Conservation (phyloP, 2,329 filamentous ascomycete genomes). For the Colletotrichum lindemuthianum region DNA sequence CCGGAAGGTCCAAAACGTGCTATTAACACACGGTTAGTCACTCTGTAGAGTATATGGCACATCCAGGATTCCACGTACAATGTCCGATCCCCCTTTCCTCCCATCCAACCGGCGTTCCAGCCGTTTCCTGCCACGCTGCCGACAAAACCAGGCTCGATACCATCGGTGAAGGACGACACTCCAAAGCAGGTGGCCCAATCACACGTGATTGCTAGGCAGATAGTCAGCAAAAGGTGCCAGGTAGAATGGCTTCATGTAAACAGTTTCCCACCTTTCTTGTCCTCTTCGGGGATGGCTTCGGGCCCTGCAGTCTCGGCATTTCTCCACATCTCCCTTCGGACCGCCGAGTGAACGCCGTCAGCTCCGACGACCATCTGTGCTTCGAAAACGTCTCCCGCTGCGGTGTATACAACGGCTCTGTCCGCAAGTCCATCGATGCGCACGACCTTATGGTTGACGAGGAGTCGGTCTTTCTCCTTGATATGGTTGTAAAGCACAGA, state of each 20-base stretch:
- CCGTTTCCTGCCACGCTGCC: not conserved
- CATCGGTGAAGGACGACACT: not conserved
- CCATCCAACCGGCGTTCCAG: not conserved
- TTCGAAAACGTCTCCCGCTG: slow-evolving; percentile 41
- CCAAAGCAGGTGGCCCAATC: slow-evolving; percentile 4
- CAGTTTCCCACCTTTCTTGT: slow-evolving; percentile 36
- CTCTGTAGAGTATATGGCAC: too few relatives aligned
- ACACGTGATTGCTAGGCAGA: not conserved
- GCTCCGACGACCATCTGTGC: slow-evolving; percentile 50
- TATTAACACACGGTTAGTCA: not conserved
- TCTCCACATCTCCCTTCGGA: slow-evolving; percentile 44
- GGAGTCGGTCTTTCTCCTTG: slow-evolving; percentile 39
- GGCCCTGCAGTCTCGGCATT: slow-evolving; percentile 38
- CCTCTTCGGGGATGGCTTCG: slow-evolving; percentile 38
- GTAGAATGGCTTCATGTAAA: slow-evolving; percentile 18
- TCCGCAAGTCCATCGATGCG: slow-evolving; percentile 20
- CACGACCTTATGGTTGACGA: slow-evolving; percentile 25
- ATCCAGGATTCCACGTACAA: not conserved
- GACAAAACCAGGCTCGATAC: not conserved
- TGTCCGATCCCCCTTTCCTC: not conserved
- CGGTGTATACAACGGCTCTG: slow-evolving; percentile 42
- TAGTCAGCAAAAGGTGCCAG: not conserved
- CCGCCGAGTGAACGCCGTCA: slow-evolving; percentile 52
- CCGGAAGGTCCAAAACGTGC: not conserved
- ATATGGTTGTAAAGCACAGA: slow-evolving; percentile 46